Evolutionary conservation across 2,329 filamentous ascomycete genomes (phyloP).

Genomic region (Truncatella angustata): DNA sequence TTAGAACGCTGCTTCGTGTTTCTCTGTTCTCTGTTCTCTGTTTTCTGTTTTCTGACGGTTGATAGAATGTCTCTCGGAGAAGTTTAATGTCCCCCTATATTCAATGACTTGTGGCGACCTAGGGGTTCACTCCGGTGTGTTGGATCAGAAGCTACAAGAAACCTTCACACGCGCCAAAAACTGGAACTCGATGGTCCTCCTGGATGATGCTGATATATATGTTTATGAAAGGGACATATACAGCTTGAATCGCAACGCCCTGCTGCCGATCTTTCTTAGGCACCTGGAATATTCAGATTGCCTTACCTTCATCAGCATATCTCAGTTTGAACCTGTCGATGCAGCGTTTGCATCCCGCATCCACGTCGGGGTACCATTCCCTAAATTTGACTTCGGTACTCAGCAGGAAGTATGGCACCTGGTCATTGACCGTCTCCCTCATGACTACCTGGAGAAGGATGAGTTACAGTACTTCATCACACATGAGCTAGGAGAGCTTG

Average conservation of each 20-base stretch:
- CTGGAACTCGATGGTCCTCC: constrained; percentile 16
- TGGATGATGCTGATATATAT: constrained; percentile 18
- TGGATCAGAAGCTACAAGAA: constrained; percentile 13
- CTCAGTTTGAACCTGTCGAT: constrained; percentile 4
- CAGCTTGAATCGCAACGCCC: neutral
- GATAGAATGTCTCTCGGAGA: constrained; percentile 16
- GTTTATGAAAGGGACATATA: neutral
- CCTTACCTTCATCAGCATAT: constrained; percentile 14
- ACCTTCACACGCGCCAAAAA: constrained; percentile 13
- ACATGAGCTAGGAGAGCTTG: neutral
- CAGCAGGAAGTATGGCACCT: constrained; percentile 10
- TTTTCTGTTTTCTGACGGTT: neutral
- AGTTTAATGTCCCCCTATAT: constrained; percentile 15
- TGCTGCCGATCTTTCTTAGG: constrained; percentile 12
- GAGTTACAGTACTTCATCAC: neutral
- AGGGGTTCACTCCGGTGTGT: constrained; percentile 10
- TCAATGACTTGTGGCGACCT: constrained; percentile 14
- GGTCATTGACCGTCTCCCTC: constrained; percentile 4
- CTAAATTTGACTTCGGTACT: constrained; percentile 4
- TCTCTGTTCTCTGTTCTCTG: neutral
- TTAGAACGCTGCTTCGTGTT: neutral
- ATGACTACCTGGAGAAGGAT: neutral
- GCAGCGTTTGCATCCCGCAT: constrained; percentile 8
- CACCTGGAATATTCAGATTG: constrained; percentile 15
- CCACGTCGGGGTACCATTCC: constrained; percentile 4